Evolutionary conservation across 768 basidiomycete species (phyloP), one percentile per base, ranked within the genome.

Genomic region (Tylopilus intermedius): DNA sequence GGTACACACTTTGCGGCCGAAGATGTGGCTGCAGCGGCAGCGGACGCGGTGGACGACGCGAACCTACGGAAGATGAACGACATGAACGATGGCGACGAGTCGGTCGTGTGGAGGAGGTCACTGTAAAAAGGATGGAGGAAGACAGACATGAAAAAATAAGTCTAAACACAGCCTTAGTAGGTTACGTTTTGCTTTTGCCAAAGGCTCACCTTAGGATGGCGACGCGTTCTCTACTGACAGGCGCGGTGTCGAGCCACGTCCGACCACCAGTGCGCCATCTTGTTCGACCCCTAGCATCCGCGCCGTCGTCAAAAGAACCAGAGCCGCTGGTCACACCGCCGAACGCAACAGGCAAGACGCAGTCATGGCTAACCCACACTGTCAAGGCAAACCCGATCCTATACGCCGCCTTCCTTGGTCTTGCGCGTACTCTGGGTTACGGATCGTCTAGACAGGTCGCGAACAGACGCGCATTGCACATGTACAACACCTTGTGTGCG

Each of bases 401-500:
- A 1, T 73, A 70, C 58, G 67, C 67, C 27, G 52, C 75, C 21
- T 81, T 87, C 60, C 53, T 81, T 11, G 65, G 64, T 0, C n/a
- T 83, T 43, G 77, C 79, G 10, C 72, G 71, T 41, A 49, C 74
- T 7, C 69, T 86, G 9, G 86, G 86, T 4, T 88, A 86, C 54
- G 76, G 78, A 5, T 81, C 76, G 55, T 71, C 79, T 0, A 81
- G 77, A 56, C 84, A 88, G 56, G 57, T 82, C 3, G 83, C 84
- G 0, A 85, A 78, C 21, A 62, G 79, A 46, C 72, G 83, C n/a
- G 74, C 82, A 3, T 76, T 82, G 38, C 69, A 69, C 15, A 60
- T 88, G 45, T 88, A 88, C 61, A 74, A 79, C 46, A 65, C 75
- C 15, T 60, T 86, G 8, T 84, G 82, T 59, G 76, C 79, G 1